Base-by-base conservation (phyloP, 768 basidiomycete species). In the Exidia glandulosa region DNA sequence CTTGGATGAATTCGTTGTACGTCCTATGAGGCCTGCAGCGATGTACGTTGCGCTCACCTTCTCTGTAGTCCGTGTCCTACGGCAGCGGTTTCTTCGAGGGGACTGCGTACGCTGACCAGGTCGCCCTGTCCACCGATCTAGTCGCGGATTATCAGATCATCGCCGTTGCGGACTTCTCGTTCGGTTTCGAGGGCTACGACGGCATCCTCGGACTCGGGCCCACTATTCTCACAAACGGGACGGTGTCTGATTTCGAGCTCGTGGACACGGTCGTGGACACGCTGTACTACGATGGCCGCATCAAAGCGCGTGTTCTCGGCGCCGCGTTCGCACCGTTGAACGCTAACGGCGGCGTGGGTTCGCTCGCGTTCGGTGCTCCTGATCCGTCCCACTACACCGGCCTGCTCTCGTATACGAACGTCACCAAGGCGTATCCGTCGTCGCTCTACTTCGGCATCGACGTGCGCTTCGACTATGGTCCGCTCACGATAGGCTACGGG, bases 191-290 rank as follows among this genome's bases (percentile, higher is more conserved):
- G 0, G 79, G 77, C 5, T 74, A 79, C 23, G 81, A 83, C 62
- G 81, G 82, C 7, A 80, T 81, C 60, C 68, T 83, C 45, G 81
- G 81, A 19, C 30, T 61, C 57, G 57, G 57, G 13, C 80, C 81
- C 27, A 75, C 74, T 1, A 77, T 81, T 66, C 72, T 81, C 37
- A 81, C 78, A 16, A 33, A 57, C 32, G 55, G 55, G 12, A 60
- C 60, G 23, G 60, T 60, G 3, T 45, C 32, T 34, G 59, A 56
- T 36, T 76, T 81, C 37, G 69, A 69, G 2, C 68, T 68, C 25
- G 75, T 82, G 23, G 78, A 81, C 10, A 84, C 83, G 9, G 77
- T 84, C 19, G 80, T 77, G n/a, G 78, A 83, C 70, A 84, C 79
- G 67, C 74, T 83, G 12, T 79, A 73, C 68, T 33, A 69, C 6